These are phyloP conservation scores for Scedosporium aurantiacum DNA, from an alignment of 2,329 filamentous ascomycete genomes.

Conservation along the genomic window DNA sequence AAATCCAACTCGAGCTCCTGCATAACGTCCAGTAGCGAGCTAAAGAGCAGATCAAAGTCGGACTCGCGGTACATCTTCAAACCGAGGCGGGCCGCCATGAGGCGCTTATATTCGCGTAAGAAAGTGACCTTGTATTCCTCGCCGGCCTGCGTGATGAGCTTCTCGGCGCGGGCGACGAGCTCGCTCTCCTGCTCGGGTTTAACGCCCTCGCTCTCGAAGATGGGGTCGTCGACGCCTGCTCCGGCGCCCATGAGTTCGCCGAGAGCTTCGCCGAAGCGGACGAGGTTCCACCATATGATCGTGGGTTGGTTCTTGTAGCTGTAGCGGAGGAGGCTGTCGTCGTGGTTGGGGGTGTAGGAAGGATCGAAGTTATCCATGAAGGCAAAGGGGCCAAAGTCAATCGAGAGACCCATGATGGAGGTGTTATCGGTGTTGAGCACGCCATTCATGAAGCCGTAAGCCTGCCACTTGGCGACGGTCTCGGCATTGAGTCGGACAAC, in stretches of 20 bases:
- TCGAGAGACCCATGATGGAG: slow-evolving; percentile 73
- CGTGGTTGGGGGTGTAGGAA: slow-evolving; percentile 89
- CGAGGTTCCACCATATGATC: slow-evolving; percentile 98
- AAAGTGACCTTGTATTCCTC: slow-evolving; percentile 88
- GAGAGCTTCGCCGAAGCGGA: slow-evolving; percentile 77
- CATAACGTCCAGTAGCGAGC: slow-evolving; percentile 70
- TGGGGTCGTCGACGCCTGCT: slow-evolving; percentile 54
- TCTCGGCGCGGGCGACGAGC: slow-evolving; percentile 72
- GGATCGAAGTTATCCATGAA: slow-evolving; percentile 98
- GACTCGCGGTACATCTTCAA: slow-evolving; percentile 55
- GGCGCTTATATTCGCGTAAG: slow-evolving; percentile 73
- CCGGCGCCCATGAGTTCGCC: slow-evolving; percentile 82
- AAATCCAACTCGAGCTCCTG: slow-evolving; percentile 82
- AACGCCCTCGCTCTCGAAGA: slow-evolving; percentile 65
- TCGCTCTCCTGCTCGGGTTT: slow-evolving; percentile 23
- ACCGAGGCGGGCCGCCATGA: slow-evolving; percentile 74
- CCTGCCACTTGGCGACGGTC: slow-evolving; percentile 90
- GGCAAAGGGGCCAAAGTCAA: slow-evolving; percentile 94
- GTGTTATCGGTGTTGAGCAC: slow-evolving; percentile 98
- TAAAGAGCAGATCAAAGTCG: slow-evolving; percentile 75
- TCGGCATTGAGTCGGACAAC: slow-evolving; percentile 75
- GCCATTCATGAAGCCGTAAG: slow-evolving; percentile 98
- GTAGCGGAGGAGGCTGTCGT: slow-evolving; percentile 80
- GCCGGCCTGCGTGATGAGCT: slow-evolving; percentile 65
- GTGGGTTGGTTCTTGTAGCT: slow-evolving; percentile 89